Evolutionary conservation across 2,329 filamentous ascomycete genomes (phyloP).

Genomic region (Alternaria rosae): DNA sequence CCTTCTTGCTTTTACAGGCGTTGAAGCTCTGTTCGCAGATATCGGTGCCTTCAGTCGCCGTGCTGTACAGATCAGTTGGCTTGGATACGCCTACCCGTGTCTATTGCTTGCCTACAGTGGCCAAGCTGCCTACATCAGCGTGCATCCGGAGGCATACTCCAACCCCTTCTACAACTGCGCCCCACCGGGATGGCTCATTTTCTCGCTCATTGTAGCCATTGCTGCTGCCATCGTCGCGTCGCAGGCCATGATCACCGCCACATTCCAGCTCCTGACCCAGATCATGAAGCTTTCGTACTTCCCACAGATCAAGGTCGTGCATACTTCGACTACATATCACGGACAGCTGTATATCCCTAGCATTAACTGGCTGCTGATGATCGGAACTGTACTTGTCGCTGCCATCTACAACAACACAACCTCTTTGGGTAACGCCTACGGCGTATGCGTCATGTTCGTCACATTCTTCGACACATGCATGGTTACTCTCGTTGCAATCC

Average conservation of each 20-base stretch:
- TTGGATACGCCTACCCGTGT: slow-evolving; percentile 72
- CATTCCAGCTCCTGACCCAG: slow-evolving; percentile 74
- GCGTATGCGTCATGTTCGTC: slow-evolving; percentile 80
- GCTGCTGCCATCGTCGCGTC: slow-evolving; percentile 77
- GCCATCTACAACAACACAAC: slow-evolving; percentile 74
- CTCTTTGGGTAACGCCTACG: slow-evolving; percentile 74
- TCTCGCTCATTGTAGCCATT: slow-evolving; percentile 72
- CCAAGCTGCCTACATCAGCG: slow-evolving; percentile 75
- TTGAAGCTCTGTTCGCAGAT: slow-evolving; percentile 82
- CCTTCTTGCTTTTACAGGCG: slow-evolving; percentile 75
- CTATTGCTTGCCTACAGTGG: slow-evolving; percentile 72
- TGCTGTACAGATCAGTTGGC: slow-evolving; percentile 77
- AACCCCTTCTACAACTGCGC: slow-evolving; percentile 79
- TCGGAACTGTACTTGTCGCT: slow-evolving; percentile 77
- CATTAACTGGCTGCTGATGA: slow-evolving; percentile 79
- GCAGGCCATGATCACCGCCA: slow-evolving; percentile 79
- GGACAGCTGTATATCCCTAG: slow-evolving; percentile 80
- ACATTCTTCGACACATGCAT: slow-evolving; percentile 81
- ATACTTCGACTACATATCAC: slow-evolving; percentile 74
- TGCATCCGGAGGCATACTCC: slow-evolving; percentile 65
- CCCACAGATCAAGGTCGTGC: slow-evolving; percentile 75
- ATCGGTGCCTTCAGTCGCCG: slow-evolving; percentile 73
- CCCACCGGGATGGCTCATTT: slow-evolving; percentile 72
- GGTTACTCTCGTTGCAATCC: slow-evolving; percentile 73
- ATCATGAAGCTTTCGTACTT: slow-evolving; percentile 78